phyloP scores from a whole-genome alignment of 805 yeast genomes.

The Candida germanica region DNA sequence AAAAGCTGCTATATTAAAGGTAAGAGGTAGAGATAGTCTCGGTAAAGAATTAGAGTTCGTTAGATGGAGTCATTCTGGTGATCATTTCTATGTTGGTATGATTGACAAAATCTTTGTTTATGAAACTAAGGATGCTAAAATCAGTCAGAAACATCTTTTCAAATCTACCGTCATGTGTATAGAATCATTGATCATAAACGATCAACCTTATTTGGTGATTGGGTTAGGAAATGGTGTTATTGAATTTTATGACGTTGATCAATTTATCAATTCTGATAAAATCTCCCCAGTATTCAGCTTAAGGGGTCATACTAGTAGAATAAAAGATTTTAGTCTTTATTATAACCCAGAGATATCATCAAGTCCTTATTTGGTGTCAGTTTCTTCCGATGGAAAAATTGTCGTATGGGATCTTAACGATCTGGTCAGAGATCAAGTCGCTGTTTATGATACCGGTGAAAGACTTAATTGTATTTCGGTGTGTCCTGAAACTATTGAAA shows the following conservation, averaged over 20 bases:
- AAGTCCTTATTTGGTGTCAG: constrained; percentile 61
- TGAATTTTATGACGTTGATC: constrained; percentile 47
- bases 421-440: constrained; percentile 67
- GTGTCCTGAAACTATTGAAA: constrained; percentile 76
- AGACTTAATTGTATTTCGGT: constrained; percentile 82
- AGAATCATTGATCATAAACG: constrained; percentile 47
- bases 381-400: constrained; percentile 90
- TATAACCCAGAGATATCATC: constrained; percentile 32
- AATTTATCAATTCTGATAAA: constrained; percentile 25
- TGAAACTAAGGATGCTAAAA: constrained; percentile 59
- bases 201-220: constrained; percentile 54
- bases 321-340: constrained; percentile 69
- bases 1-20: constrained; percentile 80
- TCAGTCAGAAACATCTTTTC: constrained; percentile 50
- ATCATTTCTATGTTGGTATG: constrained; percentile 72
- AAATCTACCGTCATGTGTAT: constrained; percentile 65
- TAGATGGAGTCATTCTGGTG: constrained; percentile 68
- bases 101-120: constrained; percentile 62
- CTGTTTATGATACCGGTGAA: constrained; percentile 88
- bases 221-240: constrained; percentile 75
- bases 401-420: constrained; percentile 78
- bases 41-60: constrained; percentile 65
- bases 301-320: constrained; percentile 80
- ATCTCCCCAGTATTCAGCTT: constrained; percentile 54
- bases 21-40: constrained; percentile 63